phyloP scores from a whole-genome alignment of 179 eudicot genomes.

The Nepenthes alata region DNA sequence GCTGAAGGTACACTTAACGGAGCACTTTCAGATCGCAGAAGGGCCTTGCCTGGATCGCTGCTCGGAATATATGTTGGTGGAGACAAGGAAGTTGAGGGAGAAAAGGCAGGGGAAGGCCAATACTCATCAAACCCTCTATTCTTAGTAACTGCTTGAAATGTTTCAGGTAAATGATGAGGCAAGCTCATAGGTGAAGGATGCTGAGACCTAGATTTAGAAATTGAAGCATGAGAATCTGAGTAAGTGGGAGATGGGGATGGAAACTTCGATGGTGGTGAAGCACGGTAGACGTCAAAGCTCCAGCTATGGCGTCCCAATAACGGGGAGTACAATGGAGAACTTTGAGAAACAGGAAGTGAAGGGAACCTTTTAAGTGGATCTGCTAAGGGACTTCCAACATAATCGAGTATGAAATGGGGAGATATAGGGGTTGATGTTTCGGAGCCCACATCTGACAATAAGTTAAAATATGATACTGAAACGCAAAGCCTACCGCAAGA shows the following conservation, averaged over 20 bases:
- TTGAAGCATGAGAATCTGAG: constrained; percentile 51
- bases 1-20: constrained; percentile 59
- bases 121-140: constrained; percentile 49
- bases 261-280: constrained; percentile 39
- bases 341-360: constrained; percentile 36
- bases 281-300: constrained; percentile 53
- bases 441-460: constrained; percentile 36
- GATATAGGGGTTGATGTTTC: constrained; percentile 70
- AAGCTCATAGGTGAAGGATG: constrained; percentile 52
- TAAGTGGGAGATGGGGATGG: constrained; percentile 76
- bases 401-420: constrained; percentile 71
- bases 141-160: constrained; percentile 25
- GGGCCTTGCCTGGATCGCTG: constrained; percentile 25
- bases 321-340: constrained; percentile 47
- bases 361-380: constrained; percentile 74
- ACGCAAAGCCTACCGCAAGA: constrained; percentile 73
- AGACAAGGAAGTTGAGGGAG: constrained; percentile 71
- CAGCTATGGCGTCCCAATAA: constrained; percentile 81
- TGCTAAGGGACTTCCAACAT: constrained; percentile 84
- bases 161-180: constrained; percentile 39
- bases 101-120: constrained; percentile 57
- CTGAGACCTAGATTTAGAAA: constrained; percentile 27
- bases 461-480: constrained; percentile 48
- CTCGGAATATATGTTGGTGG: constrained; percentile 46
- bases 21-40: constrained; percentile 71